phyloP scores from a whole-genome alignment of 2,329 filamentous ascomycete species.

The Elsinoe arachidis region DNA sequence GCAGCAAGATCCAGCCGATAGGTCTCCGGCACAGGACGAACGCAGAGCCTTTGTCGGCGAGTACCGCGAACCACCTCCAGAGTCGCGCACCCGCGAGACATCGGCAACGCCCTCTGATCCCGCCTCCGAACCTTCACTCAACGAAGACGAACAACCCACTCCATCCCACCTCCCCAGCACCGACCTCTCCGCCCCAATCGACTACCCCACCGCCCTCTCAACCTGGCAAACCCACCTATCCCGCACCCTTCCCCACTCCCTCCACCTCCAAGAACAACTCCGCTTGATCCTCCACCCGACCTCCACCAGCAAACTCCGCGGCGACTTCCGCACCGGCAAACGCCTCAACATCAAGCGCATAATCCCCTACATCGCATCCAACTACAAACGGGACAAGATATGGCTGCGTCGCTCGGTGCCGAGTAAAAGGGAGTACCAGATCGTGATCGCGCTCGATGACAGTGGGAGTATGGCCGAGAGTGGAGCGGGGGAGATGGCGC shows the following conservation, averaged over 20 bases:
- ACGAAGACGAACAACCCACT: slow-evolving; percentile 40
- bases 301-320: slow-evolving; percentile 88
- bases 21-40: slow-evolving; percentile 23
- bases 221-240: slow-evolving; percentile 82
- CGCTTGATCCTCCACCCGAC: slow-evolving; percentile 92
- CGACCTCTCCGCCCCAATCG: slow-evolving; percentile 33
- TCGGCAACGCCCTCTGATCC: slow-evolving; percentile 8
- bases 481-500: slow-evolving; percentile 67
- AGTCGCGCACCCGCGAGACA: neutral
- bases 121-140: slow-evolving; percentile 26
- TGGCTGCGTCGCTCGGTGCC: slow-evolving; percentile 95
- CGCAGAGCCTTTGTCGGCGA: slow-evolving; percentile 39
- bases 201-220: slow-evolving; percentile 51
- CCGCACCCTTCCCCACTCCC: slow-evolving; percentile 74
- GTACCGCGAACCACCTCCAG: slow-evolving; percentile 27
- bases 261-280: slow-evolving; percentile 86
- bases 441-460: slow-evolving; percentile 95
- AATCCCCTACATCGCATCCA: slow-evolving; percentile 96
- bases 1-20: slow-evolving; percentile 14
- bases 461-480: slow-evolving; percentile 86
- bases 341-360: slow-evolving; percentile 98
- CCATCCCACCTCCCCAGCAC: slow-evolving; percentile 63
- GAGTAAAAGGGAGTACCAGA: slow-evolving; percentile 90
- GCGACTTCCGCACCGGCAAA: slow-evolving; percentile 94
- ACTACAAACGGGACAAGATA: slow-evolving; percentile 99